These are phyloP conservation scores for Fusarium tupiense DNA, from an alignment of 2,329 filamentous ascomycete species.

Conservation along the genomic window DNA sequence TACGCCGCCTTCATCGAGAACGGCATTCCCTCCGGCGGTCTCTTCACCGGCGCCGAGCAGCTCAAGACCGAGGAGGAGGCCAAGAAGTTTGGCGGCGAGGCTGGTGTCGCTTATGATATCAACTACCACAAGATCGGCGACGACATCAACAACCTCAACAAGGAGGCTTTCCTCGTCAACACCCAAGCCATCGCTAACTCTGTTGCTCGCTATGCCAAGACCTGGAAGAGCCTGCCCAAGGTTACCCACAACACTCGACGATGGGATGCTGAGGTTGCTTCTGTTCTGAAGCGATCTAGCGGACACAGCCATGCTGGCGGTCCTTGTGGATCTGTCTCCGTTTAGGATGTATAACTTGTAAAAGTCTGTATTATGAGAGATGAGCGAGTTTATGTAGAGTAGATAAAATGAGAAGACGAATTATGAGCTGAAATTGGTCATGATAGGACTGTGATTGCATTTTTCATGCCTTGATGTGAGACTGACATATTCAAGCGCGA, in stretches of 20 bases:
- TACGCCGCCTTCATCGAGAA: constrained; percentile 74
- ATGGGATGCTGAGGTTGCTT: constrained; percentile 45
- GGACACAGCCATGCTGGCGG: constrained; percentile 40
- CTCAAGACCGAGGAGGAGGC: constrained; percentile 70
- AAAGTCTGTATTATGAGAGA: constrained; percentile 25
- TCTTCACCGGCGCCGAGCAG: constrained; percentile 74
- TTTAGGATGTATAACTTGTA: not conserved
- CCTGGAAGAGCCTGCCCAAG: constrained; percentile 49
- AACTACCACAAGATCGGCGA: constrained; percentile 60
- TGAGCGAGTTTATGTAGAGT: constrained; percentile 13
- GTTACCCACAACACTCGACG: constrained; percentile 43
- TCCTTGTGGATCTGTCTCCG: constrained; percentile 41
- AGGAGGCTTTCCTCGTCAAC: constrained; percentile 58
- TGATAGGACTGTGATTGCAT: not conserved
- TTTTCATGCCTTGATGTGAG: too few relatives aligned
- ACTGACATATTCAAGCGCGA: too few relatives aligned
- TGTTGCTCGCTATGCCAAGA: constrained; percentile 53
- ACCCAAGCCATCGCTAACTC: constrained; percentile 55
- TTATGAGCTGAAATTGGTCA: not conserved
- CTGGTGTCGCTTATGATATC: constrained; percentile 58
- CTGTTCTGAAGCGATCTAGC: constrained; percentile 42
- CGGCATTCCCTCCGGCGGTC: constrained; percentile 73
- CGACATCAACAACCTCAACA: constrained; percentile 50
- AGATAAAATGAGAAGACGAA: constrained; percentile 26
- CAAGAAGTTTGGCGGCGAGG: constrained; percentile 69